phyloP scores from a whole-genome alignment of 139 green algal species.

The Chlamydomonas incerta region DNA sequence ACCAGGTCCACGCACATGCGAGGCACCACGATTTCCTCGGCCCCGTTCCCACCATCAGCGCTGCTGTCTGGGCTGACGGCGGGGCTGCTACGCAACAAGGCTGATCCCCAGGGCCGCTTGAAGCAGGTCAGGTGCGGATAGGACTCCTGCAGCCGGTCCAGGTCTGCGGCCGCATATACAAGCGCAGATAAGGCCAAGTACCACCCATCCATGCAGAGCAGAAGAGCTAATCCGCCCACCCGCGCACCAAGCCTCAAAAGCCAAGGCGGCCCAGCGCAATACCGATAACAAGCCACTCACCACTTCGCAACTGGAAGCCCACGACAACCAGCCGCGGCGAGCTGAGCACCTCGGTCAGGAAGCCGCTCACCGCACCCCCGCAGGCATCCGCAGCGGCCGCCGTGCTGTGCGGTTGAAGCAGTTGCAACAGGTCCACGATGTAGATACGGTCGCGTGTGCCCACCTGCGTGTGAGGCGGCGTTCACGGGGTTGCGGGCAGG shows the following conservation, averaged over 20 bases:
- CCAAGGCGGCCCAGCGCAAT: not conserved
- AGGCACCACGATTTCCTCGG: not conserved
- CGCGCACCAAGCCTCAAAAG: no score
- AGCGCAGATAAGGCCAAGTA: no score
- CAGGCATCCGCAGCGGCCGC: no score
- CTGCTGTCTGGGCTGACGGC: not conserved
- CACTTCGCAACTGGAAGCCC: slow-evolving; percentile 38
- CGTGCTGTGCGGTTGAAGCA: not conserved
- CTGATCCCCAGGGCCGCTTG: not conserved
- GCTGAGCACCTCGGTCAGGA: slow-evolving; percentile 28
- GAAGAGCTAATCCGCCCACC: no score
- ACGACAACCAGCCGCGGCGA: slow-evolving; percentile 1
- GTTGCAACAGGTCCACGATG: no score
- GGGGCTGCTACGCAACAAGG: not conserved
- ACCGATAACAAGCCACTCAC: not conserved
- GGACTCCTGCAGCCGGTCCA: slow-evolving; percentile 27
- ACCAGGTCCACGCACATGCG: slow-evolving; percentile 36
- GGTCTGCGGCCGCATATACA: not conserved
- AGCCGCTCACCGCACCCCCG: not conserved
- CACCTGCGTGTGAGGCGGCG: no score
- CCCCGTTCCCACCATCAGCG: not conserved
- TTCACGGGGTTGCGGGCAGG: no score
- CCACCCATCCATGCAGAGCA: not conserved
- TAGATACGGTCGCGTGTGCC: no score
- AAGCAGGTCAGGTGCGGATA: slow-evolving; percentile 47